These are phyloP conservation scores for Xylariales sp. DNA, from an alignment of 2,329 filamentous ascomycete genomes.

Conservation along the genomic window DNA sequence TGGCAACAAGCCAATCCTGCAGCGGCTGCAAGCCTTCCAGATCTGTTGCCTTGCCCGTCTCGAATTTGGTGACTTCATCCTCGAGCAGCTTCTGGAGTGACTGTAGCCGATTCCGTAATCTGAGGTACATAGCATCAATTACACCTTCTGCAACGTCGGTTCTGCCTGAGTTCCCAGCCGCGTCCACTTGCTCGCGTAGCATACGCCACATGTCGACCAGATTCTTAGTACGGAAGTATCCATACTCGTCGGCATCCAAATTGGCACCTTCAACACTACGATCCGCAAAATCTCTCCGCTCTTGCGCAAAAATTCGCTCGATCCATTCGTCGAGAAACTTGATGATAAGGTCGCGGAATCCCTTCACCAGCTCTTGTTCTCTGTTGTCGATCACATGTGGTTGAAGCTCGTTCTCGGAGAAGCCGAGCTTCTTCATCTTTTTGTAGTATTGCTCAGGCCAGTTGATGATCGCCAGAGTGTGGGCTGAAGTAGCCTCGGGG, in stretches of 20 bases:
- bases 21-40: conserved; percentile 70
- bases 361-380: conserved; percentile 83
- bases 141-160: conserved; percentile 92
- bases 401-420: conserved; percentile 68
- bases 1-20: conserved; percentile 94
- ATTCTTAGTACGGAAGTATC: conserved; percentile 87
- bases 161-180: conserved; percentile 78
- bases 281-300: conserved; percentile 75
- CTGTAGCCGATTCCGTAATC: conserved; percentile 76
- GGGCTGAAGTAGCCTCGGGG: conserved; percentile 75
- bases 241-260: conserved; percentile 82
- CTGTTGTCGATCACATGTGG: conserved; percentile 89
- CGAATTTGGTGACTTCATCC: conserved; percentile 75
- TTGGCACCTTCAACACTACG: conserved; percentile 70
- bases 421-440: conserved; percentile 89
- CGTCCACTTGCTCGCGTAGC: conserved; percentile 86
- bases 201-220: conserved; percentile 96
- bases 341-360: conserved; percentile 94
- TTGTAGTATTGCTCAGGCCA: conserved; percentile 96
- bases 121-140: conserved; percentile 90
- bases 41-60: conserved; percentile 47
- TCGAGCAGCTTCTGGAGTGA: conserved; percentile 86
- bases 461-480: conserved; percentile 87
- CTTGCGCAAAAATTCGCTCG: conserved; percentile 81
- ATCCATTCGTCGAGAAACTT: conserved; percentile 97